Evolutionary conservation across 306 rosid species (phyloP).

Genomic region (Crotalaria pallida): DNA sequence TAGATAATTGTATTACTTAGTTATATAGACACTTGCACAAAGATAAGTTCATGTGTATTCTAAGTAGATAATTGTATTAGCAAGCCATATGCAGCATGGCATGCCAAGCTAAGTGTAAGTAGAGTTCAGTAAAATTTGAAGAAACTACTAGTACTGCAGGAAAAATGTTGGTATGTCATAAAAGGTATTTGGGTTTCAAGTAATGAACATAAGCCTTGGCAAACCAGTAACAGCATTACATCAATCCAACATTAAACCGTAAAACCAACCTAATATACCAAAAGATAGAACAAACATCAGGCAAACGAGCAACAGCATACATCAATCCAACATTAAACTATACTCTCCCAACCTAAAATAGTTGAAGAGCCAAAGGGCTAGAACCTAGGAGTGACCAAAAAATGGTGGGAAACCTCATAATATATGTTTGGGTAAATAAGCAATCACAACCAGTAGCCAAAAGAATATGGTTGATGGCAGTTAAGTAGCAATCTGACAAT

Average conservation of each 20-base stretch:
- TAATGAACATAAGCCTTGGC: background rate
- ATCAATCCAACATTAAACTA: background rate
- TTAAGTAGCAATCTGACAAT: background rate
- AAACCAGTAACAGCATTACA: background rate
- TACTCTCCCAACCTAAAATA: background rate
- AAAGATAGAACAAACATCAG: background rate
- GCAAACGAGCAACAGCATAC: background rate
- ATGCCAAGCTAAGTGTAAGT: background rate
- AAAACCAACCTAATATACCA: background rate
- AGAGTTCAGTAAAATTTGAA: background rate
- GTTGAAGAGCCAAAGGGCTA: background rate
- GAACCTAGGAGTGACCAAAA: background rate
- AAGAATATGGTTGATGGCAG: background rate
- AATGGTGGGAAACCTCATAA: background rate
- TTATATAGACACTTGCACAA: background rate
- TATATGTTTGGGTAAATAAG: background rate
- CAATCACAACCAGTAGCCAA: constrained; percentile 2
- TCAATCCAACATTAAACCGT: background rate
- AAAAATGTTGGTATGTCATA: background rate
- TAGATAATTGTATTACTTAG: background rate
- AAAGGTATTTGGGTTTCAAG: background rate
- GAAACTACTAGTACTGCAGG: background rate
- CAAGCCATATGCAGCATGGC: background rate
- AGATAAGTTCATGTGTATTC: background rate
- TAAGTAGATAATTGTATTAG: background rate